Percentiles rank a stretch among this genome's conserved stretches.
Evolutionary conservation across 768 basidiomycete genomes (phyloP).

Genomic region (Hortiboletus campestris): DNA sequence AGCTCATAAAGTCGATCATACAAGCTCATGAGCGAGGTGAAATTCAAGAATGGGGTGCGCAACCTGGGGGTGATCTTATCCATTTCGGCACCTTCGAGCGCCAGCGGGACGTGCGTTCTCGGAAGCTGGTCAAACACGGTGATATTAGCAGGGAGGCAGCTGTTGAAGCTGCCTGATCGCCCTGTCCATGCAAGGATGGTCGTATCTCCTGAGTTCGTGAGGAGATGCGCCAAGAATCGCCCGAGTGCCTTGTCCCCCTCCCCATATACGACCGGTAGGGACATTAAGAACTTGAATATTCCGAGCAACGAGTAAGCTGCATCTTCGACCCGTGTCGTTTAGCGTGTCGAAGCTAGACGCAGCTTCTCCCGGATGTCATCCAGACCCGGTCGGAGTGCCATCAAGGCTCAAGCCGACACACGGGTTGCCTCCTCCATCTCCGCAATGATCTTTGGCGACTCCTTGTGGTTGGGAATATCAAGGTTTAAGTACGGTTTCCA

Average conservation of each 20-base stretch:
- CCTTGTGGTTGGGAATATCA: background rate
- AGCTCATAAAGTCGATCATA: background rate
- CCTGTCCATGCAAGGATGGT: background rate
- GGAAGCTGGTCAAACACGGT: background rate
- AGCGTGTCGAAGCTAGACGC: background rate
- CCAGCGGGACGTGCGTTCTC: background rate
- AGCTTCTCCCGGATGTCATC: background rate
- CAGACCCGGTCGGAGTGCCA: background rate
- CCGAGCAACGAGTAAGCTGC: background rate
- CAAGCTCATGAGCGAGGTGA: background rate
- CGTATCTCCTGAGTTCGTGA: background rate
- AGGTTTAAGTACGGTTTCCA: background rate
- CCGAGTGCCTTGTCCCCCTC: background rate
- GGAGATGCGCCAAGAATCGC: background rate
- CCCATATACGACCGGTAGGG: background rate
- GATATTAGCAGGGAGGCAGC: background rate
- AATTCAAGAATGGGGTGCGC: background rate
- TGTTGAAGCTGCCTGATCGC: background rate
- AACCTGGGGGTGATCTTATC: background rate
- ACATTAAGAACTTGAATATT: background rate
- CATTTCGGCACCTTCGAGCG: background rate
- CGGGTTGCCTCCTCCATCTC: background rate
- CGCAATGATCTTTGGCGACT: background rate
- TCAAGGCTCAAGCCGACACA: background rate
- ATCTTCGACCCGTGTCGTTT: constrained; percentile 1